A percentile compares a stretch with the other conserved stretches of the same genome.
Conservation (phyloP, 2,329 filamentous ascomycete genomes). For the Colletotrichum magnum region DNA sequence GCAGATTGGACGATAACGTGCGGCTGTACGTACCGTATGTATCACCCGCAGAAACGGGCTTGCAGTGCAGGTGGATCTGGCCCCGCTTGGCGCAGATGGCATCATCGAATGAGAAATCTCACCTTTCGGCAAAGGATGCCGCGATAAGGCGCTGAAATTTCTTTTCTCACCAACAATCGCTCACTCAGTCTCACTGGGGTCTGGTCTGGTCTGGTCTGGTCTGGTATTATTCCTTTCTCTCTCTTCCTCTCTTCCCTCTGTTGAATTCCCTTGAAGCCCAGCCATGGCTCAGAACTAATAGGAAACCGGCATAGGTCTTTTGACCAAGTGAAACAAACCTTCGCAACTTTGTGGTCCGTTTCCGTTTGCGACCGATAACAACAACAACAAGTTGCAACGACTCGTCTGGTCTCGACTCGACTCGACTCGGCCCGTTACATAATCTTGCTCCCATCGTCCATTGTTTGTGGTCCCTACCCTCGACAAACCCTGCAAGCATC, state of each 20-base stretch:
- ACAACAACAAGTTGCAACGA: neutral
- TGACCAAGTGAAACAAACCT: neutral
- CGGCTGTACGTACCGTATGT: neutral
- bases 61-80: slow-evolving; percentile 25
- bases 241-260: neutral
- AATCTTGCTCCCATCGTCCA: neutral
- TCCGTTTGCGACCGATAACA: neutral
- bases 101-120: slow-evolving; percentile 39
- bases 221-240: neutral
- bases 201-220: neutral
- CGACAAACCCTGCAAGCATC: neutral
- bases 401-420: neutral
- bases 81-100: slow-evolving; percentile 37
- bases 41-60: slow-evolving; percentile 9
- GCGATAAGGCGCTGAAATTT: slow-evolving; percentile 37
- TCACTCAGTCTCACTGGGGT: neutral
- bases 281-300: neutral
- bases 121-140: slow-evolving; percentile 30
- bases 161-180: neutral
- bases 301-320: neutral
- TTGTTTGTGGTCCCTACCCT: neutral
- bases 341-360: too few relatives aligned
- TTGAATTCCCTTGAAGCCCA: neutral
- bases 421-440: slow-evolving; percentile 2
- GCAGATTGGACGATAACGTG: neutral